Conservation (phyloP, 208 protist genomes). For the Porcisia deanei region DNA sequence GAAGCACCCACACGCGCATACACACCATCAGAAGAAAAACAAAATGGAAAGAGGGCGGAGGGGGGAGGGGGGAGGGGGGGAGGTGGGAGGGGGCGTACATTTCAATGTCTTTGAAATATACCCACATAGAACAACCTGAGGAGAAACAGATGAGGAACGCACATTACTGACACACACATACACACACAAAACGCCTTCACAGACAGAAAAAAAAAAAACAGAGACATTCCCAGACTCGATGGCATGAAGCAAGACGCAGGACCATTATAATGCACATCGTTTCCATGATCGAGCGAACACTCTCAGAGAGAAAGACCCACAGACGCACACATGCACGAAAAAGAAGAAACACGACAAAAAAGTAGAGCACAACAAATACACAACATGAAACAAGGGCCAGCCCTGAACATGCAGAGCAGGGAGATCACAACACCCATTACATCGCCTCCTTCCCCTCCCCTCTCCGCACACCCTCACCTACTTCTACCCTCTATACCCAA, state of each 20-base stretch:
- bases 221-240: background rate
- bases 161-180: constrained; percentile 5
- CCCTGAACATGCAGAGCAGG: too few relatives aligned
- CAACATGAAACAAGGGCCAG: background rate
- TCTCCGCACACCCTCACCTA: background rate
- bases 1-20: constrained; percentile 2
- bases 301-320: background rate
- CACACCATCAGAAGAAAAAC: background rate
- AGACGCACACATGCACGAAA: background rate
- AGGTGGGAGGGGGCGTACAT: background rate
- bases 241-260: too few relatives aligned
- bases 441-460: too few relatives aligned
- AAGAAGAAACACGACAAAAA: background rate
- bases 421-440: background rate
- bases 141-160: constrained; percentile 4
- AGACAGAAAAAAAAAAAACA: constrained; percentile 1
- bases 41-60: background rate
- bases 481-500: background rate
- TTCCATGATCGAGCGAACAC: background rate
- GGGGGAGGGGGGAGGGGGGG: background rate
- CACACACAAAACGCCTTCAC: background rate
- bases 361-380: background rate
- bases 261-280: background rate
- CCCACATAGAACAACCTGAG: background rate
- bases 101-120: background rate